Conservation (phyloP, 2,329 filamentous ascomycete genomes). For the Trichocomaceae sp. region DNA sequence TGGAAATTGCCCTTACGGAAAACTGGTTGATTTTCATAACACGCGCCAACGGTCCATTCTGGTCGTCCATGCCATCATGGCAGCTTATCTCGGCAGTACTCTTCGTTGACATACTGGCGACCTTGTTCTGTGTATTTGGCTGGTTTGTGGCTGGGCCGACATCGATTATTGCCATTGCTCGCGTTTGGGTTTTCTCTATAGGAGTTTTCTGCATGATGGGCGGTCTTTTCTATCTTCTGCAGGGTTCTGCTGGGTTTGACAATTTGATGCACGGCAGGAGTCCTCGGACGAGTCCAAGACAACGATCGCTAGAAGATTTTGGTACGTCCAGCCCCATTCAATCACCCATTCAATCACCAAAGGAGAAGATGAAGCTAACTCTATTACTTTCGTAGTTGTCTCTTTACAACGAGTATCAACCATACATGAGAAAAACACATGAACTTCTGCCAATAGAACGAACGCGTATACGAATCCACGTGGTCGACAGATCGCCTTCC, state of each 20-base stretch:
- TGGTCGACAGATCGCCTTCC: not conserved
- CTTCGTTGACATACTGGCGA: conserved; percentile 74
- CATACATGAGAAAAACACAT: conserved; percentile 71
- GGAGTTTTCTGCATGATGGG: conserved; percentile 82
- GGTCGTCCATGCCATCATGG: conserved; percentile 83
- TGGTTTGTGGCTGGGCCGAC: conserved; percentile 67
- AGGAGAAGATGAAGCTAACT: not conserved
- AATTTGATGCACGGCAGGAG: conserved; percentile 91
- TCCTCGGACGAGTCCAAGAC: conserved; percentile 72
- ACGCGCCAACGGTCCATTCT: conserved; percentile 86
- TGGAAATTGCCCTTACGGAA: conserved; percentile 83
- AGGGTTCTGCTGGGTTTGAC: conserved; percentile 75
- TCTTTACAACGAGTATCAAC: conserved; percentile 84
- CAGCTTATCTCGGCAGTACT: conserved; percentile 73
- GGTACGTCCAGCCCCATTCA: conserved; percentile 53
- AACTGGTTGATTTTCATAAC: conserved; percentile 98
- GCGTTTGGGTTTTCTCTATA: conserved; percentile 87
- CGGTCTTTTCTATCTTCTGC: conserved; percentile 71
- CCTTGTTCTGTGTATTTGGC: conserved; percentile 78
- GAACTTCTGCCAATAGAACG: not conserved
- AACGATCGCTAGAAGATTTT: conserved; percentile 82
- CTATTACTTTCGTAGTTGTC: conserved; percentile 54
- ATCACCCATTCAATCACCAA: not conserved
- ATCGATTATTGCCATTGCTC: conserved; percentile 74
- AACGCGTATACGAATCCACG: not conserved